Conservation (phyloP, 768 basidiomycete genomes). For the Clitopilus hobsonii region DNA sequence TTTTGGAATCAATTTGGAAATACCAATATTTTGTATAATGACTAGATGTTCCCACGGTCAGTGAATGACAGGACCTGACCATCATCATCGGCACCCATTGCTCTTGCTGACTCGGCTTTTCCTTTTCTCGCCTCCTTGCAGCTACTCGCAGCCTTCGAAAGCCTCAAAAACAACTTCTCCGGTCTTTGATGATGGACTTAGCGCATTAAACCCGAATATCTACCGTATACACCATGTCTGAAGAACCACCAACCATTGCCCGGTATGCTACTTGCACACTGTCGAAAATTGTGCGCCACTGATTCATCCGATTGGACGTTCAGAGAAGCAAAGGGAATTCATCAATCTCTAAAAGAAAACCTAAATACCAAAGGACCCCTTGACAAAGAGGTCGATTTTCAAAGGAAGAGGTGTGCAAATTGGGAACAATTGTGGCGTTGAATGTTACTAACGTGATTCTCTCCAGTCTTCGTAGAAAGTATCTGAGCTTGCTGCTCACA, state of each 20-base stretch:
- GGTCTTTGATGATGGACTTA: conserved; percentile 27
- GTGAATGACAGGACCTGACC: conserved; percentile 3
- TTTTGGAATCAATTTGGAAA: no score
- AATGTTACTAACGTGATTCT: conserved; percentile 8
- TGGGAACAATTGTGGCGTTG: conserved; percentile 6
- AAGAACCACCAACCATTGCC: conserved; percentile 39
- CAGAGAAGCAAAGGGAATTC: conserved; percentile 78
- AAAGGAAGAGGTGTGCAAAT: conserved; percentile 73
- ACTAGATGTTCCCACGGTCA: conserved; percentile 17
- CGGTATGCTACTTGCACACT: conserved; percentile 27
- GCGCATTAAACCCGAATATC: conserved; percentile 13
- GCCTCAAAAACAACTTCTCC: neutral
- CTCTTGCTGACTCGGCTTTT: conserved; percentile 11
- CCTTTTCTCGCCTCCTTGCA: conserved; percentile 1
- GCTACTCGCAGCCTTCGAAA: conserved; percentile 6
- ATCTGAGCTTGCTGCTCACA: conserved; percentile 63
- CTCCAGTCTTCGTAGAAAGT: conserved; percentile 61
- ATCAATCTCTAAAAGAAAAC: conserved; percentile 70
- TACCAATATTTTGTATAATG: neutral
- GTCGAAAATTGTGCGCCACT: conserved; percentile 3
- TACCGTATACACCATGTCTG: conserved; percentile 31
- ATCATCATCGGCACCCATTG: conserved; percentile 8
- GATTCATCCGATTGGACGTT: conserved; percentile 8
- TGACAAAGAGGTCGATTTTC: conserved; percentile 82
- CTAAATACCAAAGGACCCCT: conserved; percentile 74